These are phyloP conservation scores for Scalesia atractyloides DNA, from an alignment of 129 eudicot genomes.

Conservation along the genomic window DNA sequence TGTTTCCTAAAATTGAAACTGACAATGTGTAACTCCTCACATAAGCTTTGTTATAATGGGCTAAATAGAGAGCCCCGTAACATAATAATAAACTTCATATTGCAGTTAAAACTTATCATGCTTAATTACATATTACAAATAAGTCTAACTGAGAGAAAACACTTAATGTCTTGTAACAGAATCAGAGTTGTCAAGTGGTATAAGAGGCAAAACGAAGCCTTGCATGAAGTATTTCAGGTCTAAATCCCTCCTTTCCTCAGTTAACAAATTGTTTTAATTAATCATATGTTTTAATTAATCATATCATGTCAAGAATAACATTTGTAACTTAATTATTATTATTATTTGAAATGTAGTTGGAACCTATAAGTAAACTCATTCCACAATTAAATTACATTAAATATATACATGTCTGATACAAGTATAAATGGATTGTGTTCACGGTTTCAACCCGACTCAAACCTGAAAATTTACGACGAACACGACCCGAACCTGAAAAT, in stretches of 20 bases:
- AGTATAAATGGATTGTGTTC: not conserved
- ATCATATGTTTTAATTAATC: conserved; percentile 10
- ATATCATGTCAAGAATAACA: not conserved
- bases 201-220: conserved; percentile 96
- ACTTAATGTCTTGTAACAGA: conserved; percentile 87
- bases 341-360: not conserved
- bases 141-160: conserved; percentile 52
- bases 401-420: not conserved
- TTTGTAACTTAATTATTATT: not conserved
- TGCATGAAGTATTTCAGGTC: conserved; percentile 99
- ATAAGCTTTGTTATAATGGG: not conserved
- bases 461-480: too few relatives aligned
- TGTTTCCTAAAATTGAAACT: not conserved
- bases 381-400: not conserved
- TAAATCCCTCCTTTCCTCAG: conserved; percentile 51
- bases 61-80: not conserved
- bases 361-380: not conserved
- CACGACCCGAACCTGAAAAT: too few relatives aligned
- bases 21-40: not conserved
- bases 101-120: conserved; percentile 2
- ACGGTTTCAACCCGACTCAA: too few relatives aligned
- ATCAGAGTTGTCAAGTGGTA: conserved; percentile 68
- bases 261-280: conserved; percentile 13
- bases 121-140: conserved; percentile 15
- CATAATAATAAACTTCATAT: not conserved